Percentiles rank a stretch among this genome's conserved stretches.
Evolutionary conservation across 2,329 filamentous ascomycete genomes (phyloP).

Genomic region (Trichoderma sp.): DNA sequence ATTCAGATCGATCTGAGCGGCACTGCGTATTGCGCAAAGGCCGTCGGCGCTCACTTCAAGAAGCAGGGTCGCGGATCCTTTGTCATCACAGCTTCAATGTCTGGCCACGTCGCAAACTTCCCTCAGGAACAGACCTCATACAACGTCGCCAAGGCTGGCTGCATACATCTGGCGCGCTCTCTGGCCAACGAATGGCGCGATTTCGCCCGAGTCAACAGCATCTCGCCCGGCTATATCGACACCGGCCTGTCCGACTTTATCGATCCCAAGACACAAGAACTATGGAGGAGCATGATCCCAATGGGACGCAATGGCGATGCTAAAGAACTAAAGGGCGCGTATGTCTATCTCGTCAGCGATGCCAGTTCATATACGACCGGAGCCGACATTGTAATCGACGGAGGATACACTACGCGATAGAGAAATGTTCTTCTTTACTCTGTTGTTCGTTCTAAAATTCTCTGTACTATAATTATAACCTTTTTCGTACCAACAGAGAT

Average conservation of each 20-base stretch:
- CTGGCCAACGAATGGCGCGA: constrained; percentile 66
- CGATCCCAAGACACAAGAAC: constrained; percentile 63
- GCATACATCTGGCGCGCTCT: constrained; percentile 46
- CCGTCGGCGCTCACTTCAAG: constrained; percentile 63
- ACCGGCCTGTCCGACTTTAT: constrained; percentile 67
- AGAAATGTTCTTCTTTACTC: neutral
- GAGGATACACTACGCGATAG: constrained; percentile 58
- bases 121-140: constrained; percentile 68
- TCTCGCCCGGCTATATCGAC: constrained; percentile 67
- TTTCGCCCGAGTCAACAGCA: constrained; percentile 64
- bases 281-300: constrained; percentile 73
- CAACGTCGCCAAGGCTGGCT: constrained; percentile 62
- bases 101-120: constrained; percentile 67
- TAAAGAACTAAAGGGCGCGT: constrained; percentile 74
- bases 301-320: constrained; percentile 67
- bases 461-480: neutral
- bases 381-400: constrained; percentile 68
- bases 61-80: constrained; percentile 62
- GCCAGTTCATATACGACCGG: constrained; percentile 74
- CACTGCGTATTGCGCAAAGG: constrained; percentile 65
- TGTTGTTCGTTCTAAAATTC: neutral
- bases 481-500: neutral
- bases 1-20: constrained; percentile 64
- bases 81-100: constrained; percentile 69
- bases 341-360: constrained; percentile 73